phyloP scores from a whole-genome alignment of 306 rosid species.

The Vicia villosa region DNA sequence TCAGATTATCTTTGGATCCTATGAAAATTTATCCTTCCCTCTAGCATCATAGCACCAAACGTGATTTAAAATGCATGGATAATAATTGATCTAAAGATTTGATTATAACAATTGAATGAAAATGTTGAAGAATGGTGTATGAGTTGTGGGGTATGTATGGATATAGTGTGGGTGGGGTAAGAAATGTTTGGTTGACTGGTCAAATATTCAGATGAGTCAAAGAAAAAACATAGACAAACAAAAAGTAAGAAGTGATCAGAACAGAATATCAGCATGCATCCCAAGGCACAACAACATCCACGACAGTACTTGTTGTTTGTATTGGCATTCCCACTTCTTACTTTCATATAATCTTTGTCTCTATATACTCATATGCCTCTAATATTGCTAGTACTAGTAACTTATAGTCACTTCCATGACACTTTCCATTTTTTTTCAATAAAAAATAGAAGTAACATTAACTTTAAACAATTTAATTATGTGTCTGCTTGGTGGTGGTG shows the following conservation, averaged over 20 bases:
- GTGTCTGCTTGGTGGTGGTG: background rate
- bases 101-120: constrained; percentile 1
- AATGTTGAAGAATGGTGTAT: constrained; percentile 7
- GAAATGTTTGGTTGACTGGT: constrained; percentile 64
- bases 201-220: constrained; percentile 46
- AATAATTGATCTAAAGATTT: background rate
- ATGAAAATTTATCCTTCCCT: constrained; percentile 36
- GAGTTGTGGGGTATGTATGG: constrained; percentile 39
- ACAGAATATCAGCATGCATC: constrained; percentile 26
- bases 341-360: constrained; percentile 34
- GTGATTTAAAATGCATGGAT: constrained; percentile 27
- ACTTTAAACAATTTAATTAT: background rate
- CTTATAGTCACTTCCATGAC: background rate
- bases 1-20: constrained; percentile 48
- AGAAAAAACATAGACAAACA: constrained; percentile 32
- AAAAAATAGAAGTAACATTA: too few species aligned
- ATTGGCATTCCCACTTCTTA: constrained; percentile 41
- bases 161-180: constrained; percentile 41
- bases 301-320: constrained; percentile 22
- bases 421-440: background rate
- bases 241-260: constrained; percentile 53
- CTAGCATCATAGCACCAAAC: background rate
- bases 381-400: background rate
- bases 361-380: background rate
- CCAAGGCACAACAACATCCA: constrained; percentile 26